These are phyloP conservation scores for Volvox reticuliferus DNA, from an alignment of 139 green algal species.

Conservation along the genomic window DNA sequence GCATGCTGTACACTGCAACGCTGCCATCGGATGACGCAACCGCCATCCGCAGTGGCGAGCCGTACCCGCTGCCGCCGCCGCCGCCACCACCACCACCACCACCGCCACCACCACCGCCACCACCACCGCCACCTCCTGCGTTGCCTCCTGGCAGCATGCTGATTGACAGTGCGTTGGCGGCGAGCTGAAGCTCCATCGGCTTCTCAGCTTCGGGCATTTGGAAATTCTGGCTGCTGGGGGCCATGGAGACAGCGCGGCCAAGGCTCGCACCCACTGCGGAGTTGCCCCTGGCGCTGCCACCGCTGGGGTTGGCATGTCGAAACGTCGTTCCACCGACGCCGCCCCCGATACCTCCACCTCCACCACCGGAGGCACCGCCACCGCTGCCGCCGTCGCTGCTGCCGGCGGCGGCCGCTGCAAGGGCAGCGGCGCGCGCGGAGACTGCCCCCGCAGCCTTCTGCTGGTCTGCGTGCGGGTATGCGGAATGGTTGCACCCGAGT, in stretches of 20 bases:
- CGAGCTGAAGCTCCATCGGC: constrained; percentile 36
- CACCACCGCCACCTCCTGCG: background rate
- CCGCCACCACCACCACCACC: background rate
- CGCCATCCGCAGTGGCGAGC: constrained; percentile 19
- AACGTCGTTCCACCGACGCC: background rate
- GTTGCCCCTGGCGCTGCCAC: background rate
- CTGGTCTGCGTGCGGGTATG: background rate
- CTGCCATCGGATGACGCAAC: constrained; percentile 20
- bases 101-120: background rate
- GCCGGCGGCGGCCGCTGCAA: background rate
- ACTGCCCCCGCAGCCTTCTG: background rate
- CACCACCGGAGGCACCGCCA: no score
- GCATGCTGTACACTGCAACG: constrained; percentile 44
- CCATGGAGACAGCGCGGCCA: constrained; percentile 15
- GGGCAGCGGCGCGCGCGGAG: background rate
- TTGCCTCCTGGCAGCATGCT: background rate
- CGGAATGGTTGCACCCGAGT: no score
- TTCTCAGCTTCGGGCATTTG: constrained; percentile 35
- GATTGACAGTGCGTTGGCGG: background rate
- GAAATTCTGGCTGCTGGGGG: constrained; percentile 16
- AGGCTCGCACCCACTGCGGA: background rate
- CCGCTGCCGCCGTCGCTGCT: background rate
- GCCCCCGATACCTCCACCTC: no score
- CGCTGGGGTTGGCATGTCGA: background rate
- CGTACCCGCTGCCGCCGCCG: background rate